Percentiles rank a stretch among this genome's conserved stretches.
Conservation (phyloP, 1,284 basidiomycete genomes). For the Inonotus hispidus region DNA sequence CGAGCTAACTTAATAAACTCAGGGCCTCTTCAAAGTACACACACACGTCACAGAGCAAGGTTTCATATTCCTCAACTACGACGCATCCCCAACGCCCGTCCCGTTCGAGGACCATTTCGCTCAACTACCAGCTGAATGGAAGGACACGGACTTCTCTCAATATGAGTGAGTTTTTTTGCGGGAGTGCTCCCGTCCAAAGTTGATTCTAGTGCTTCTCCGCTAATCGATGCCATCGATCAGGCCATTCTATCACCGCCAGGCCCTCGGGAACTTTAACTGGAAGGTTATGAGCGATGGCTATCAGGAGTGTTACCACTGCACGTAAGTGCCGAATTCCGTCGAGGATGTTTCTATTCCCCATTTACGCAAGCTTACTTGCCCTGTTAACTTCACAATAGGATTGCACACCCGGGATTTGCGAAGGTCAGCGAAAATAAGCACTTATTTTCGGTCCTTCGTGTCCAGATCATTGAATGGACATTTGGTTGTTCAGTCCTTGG, state of each 20-base stretch:
- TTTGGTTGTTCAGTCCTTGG: constrained; percentile 18
- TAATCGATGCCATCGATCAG: constrained; percentile 2
- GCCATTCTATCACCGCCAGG: constrained; percentile 14
- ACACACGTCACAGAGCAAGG: constrained; percentile 24
- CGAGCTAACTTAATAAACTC: background rate
- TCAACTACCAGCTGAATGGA: constrained; percentile 14
- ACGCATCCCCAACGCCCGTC: constrained; percentile 20
- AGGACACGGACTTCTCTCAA: constrained; percentile 5
- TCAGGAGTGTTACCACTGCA: constrained; percentile 26
- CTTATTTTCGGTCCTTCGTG: background rate
- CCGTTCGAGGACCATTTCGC: constrained; percentile 23
- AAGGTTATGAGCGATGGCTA: constrained; percentile 26
- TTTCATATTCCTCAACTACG: constrained; percentile 26
- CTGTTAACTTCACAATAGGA: background rate
- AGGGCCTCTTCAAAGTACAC: constrained; percentile 24
- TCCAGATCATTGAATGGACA: background rate
- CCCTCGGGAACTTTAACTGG: constrained; percentile 21
- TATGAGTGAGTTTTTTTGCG: constrained; percentile 10
- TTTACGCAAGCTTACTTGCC: background rate
- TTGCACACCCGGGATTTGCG: constrained; percentile 26
- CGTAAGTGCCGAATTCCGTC: background rate
- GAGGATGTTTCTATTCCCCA: no score
- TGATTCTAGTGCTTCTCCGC: background rate
- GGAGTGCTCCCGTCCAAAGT: background rate
- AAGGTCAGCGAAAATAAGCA: constrained; percentile 2